Conservation (phyloP, 106 monocot genomes). For the Hemerocallis citrina region DNA sequence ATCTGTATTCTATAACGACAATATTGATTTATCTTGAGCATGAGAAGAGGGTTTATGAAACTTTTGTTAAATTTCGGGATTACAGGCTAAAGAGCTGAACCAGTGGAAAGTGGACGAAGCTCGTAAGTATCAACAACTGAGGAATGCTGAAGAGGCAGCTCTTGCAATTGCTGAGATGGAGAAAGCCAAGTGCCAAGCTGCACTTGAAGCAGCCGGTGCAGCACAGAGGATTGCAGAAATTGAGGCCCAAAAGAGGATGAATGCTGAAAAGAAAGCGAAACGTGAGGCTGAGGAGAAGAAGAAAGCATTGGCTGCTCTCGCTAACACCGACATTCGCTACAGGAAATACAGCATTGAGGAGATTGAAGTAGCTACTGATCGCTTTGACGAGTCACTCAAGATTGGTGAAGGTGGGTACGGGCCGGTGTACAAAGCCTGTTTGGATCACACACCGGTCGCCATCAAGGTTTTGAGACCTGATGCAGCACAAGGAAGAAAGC, state of each 20-base stretch:
- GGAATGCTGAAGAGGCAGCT: conserved; percentile 65
- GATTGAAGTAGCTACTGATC: conserved; percentile 55
- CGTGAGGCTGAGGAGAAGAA: conserved; percentile 67
- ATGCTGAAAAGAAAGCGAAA: conserved; percentile 53
- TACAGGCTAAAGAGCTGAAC: conserved; percentile 57
- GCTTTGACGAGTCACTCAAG: conserved; percentile 42
- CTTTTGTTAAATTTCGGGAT: neutral
- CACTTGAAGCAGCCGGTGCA: conserved; percentile 59
- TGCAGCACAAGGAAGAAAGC: conserved; percentile 73
- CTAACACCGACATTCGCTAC: conserved; percentile 48
- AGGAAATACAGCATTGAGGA: conserved; percentile 78
- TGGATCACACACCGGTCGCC: conserved; percentile 85
- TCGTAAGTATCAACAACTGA: conserved; percentile 47
- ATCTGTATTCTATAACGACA: neutral
- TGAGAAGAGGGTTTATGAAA: neutral
- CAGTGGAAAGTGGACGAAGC: conserved; percentile 64
- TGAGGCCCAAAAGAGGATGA: conserved; percentile 47
- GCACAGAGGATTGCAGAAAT: conserved; percentile 59
- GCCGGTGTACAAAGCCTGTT: conserved; percentile 58
- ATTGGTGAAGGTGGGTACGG: conserved; percentile 97
- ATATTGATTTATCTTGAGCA: neutral
- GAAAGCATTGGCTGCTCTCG: conserved; percentile 41
- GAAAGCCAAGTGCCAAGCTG: conserved; percentile 61
- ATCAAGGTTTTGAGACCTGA: conserved; percentile 77
- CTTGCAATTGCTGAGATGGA: conserved; percentile 64